phyloP scores from a whole-genome alignment of 306 rosid genomes.

The Quercus agrifolia region DNA sequence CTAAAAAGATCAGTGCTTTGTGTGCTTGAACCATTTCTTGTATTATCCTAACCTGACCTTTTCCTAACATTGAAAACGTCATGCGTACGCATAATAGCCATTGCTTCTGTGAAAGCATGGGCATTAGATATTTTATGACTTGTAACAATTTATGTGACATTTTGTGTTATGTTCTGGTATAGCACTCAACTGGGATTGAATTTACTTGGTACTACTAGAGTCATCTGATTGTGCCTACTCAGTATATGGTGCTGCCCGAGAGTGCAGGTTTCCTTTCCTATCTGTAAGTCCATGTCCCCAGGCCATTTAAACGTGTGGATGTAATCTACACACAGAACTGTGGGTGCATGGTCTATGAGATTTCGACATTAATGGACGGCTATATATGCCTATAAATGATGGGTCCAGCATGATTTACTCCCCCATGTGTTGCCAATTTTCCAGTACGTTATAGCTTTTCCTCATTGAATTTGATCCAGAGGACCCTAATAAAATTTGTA shows the following conservation, averaged over 20 bases:
- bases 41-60: background rate
- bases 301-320: slow-evolving; percentile 38
- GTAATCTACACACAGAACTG: slow-evolving; percentile 6
- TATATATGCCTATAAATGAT: background rate
- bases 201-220: slow-evolving; percentile 21
- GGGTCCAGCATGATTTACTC: slow-evolving; percentile 25
- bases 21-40: slow-evolving; percentile 7
- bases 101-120: slow-evolving; percentile 18
- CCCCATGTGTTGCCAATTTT: slow-evolving; percentile 6
- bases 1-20: slow-evolving; percentile 6
- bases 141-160: slow-evolving; percentile 25
- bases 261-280: slow-evolving; percentile 31
- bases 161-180: slow-evolving; percentile 18
- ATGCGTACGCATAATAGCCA: background rate
- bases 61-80: background rate
- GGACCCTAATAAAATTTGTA: too few relatives aligned
- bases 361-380: slow-evolving; percentile 34
- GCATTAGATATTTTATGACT: slow-evolving; percentile 3
- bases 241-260: slow-evolving; percentile 30
- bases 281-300: background rate
- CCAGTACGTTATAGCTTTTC: slow-evolving; percentile 14
- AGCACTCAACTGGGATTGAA: slow-evolving; percentile 29
- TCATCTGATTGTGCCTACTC: slow-evolving; percentile 15
- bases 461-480: background rate
- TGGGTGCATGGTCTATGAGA: slow-evolving; percentile 23